Base-by-base conservation (phyloP, 331 rosid species). In the Cydonia oblonga region DNA sequence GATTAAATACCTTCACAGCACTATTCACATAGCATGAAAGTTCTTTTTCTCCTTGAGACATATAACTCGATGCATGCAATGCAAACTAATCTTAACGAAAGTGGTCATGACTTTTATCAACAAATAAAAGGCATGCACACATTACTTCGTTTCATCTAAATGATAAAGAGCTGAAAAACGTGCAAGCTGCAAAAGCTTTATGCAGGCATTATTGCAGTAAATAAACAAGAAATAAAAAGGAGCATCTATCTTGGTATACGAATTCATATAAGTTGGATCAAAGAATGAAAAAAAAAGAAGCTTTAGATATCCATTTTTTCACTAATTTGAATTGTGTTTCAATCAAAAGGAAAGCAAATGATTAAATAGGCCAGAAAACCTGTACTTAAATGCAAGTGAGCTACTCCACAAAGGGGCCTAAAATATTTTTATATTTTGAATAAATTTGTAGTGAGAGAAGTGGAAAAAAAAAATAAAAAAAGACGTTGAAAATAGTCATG, bases 351-450 rank as follows among this genome's bases (percentile, higher is more conserved):
- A 42, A 64, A 12, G 29, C 76, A 71, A 64, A 77, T 64, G 69
- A 71, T 63, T 64, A 77, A 63, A 15, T 46, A 60, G 61, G 12
- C 38, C 80, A 62, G 78, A 66, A 69, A 73, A 60, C 74, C 82
- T 72, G 75, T 67, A 67, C 78, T 42, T n/a, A 19, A 67, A 75
- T 56, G 73, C 24, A 57, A 20, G 42, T 22, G 16, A n/a, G 74
- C 53, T 25, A 54, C 32, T 40, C 22, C 10, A 42, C 49, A 3
- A 58, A 22, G 53, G 69, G 24, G 40, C 64, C 46, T 13, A 20
- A 32, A 19, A 16, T 40, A 26, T 32, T 38, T 38, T 2, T 38
- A 38, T 38, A 38, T 38, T 38, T 38, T 49, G 54, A 49, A 64
- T 32, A 64, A 18, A 64, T 40, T 40, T n/a, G 14, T 10, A 66